These are phyloP conservation scores for Beauveria caledonica DNA, from an alignment of 2,329 filamentous ascomycete genomes.

Conservation along the genomic window DNA sequence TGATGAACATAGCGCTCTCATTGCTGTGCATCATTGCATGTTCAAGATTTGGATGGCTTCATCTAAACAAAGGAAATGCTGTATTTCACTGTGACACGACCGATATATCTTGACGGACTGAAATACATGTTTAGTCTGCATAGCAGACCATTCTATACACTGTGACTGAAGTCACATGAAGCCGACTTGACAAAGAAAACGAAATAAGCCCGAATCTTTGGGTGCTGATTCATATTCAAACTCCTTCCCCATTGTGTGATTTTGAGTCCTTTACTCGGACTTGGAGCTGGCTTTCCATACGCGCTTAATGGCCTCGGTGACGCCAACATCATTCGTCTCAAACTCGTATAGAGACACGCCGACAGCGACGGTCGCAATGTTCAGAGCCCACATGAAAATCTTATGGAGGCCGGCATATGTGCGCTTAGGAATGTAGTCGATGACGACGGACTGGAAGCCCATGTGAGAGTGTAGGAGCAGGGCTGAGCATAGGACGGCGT, in stretches of 20 bases:
- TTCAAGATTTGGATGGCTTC: not conserved
- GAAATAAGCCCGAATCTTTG: conserved; percentile 1
- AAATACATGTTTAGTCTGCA: conserved; percentile 9
- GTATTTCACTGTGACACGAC: conserved; percentile 4
- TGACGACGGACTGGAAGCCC: conserved; percentile 83
- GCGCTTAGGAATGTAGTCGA: conserved; percentile 79
- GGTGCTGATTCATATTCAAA: not conserved
- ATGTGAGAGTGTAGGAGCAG: conserved; percentile 91
- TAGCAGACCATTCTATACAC: conserved; percentile 13
- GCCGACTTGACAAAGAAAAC: conserved; percentile 2
- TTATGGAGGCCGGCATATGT: conserved; percentile 61
- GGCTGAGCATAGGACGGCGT: conserved; percentile 75
- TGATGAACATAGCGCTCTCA: not conserved
- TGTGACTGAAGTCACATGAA: conserved; percentile 9
- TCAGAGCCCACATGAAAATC: conserved; percentile 68
- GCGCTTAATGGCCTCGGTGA: conserved; percentile 82
- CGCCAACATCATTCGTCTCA: conserved; percentile 94
- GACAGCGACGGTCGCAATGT: conserved; percentile 68
- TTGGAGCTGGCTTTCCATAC: conserved; percentile 64
- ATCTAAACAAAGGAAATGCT: conserved; percentile 4
- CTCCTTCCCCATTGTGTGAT: not conserved
- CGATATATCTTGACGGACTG: conserved; percentile 2
- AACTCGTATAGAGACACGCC: conserved; percentile 94
- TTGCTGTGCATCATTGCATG: not conserved
- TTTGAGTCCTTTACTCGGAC: conserved; percentile 27